Conservation (phyloP, 2,329 filamentous ascomycete genomes). For the Xylaria sp. region DNA sequence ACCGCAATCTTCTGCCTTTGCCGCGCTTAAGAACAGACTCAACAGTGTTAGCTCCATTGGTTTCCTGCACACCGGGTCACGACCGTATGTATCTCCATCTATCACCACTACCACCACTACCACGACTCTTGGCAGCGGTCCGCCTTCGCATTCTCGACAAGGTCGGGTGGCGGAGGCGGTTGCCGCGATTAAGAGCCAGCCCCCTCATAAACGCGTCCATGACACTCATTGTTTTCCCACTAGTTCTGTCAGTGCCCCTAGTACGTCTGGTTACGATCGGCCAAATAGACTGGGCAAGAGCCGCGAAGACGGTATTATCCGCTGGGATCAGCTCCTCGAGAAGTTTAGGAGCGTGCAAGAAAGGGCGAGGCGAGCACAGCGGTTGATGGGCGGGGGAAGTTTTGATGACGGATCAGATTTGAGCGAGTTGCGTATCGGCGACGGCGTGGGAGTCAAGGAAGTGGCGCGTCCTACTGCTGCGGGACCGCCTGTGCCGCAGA, state of each 20-base stretch:
- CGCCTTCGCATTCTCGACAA: conserved; percentile 49
- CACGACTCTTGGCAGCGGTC: conserved; percentile 32
- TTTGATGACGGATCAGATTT: conserved; percentile 59
- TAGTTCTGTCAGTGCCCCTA: conserved; percentile 60
- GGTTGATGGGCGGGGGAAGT: conserved; percentile 63
- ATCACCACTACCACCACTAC: conserved; percentile 19
- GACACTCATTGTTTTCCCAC: conserved; percentile 51
- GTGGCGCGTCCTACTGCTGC: conserved; percentile 47
- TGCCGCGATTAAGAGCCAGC: conserved; percentile 44
- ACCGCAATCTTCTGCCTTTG: conserved; percentile 97
- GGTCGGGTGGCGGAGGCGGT: conserved; percentile 50
- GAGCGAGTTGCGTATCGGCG: conserved; percentile 55
- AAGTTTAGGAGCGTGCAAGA: conserved; percentile 95
- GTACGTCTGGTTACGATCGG: conserved; percentile 71
- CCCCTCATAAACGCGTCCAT: conserved; percentile 48
- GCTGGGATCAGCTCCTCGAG: conserved; percentile 92
- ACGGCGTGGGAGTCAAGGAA: conserved; percentile 54
- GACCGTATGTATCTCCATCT: conserved; percentile 71
- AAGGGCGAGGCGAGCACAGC: conserved; percentile 76
- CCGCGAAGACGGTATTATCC: conserved; percentile 84
- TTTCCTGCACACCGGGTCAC: conserved; percentile 83
- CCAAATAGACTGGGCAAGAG: conserved; percentile 78
- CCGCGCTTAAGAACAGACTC: conserved; percentile 92
- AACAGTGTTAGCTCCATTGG: conserved; percentile 98
- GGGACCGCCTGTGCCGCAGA: conserved; percentile 58